Evolutionary conservation across 805 yeast genomes (phyloP).

Genomic region (Yamadazyma paraphyllophila): DNA sequence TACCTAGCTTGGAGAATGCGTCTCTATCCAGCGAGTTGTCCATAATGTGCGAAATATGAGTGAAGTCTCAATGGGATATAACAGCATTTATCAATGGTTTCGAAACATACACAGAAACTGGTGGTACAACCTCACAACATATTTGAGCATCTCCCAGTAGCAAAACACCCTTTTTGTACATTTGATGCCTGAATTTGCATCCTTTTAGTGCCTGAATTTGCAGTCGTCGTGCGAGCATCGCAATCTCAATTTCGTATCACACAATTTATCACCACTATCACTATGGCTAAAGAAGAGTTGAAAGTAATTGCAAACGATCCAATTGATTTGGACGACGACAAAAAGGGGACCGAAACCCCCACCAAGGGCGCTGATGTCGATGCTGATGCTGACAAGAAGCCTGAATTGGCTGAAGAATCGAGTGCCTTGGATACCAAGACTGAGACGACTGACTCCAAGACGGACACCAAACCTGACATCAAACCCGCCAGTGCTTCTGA

Average conservation of each 20-base stretch:
- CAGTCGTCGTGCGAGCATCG: background rate
- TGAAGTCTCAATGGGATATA: too few relatives aligned
- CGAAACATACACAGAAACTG: too few relatives aligned
- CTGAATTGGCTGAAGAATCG: background rate
- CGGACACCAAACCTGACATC: background rate
- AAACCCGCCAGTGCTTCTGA: background rate
- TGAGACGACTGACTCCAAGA: background rate
- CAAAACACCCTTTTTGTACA: too few relatives aligned
- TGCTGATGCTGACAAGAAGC: background rate
- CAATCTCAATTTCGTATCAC: background rate
- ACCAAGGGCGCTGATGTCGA: too few relatives aligned
- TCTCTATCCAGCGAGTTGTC: conserved; percentile 17
- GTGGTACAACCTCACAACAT: too few relatives aligned
- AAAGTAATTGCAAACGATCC: conserved; percentile 36
- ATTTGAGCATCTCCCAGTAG: too few relatives aligned
- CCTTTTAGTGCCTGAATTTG: too few relatives aligned
- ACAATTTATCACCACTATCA: background rate
- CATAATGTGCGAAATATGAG: background rate
- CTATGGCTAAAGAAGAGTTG: conserved; percentile 22
- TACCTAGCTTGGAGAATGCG: conserved; percentile 51
- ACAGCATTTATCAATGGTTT: too few relatives aligned
- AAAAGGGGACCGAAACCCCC: background rate
- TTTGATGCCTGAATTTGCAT: too few relatives aligned
- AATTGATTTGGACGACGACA: conserved; percentile 18
- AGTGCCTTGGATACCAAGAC: too few relatives aligned